Percentiles rank a stretch among this genome's conserved stretches.
These are phyloP conservation scores for Fagopyrum tataricum DNA, from an alignment of 148 eudicot species.

Conservation along the genomic window DNA sequence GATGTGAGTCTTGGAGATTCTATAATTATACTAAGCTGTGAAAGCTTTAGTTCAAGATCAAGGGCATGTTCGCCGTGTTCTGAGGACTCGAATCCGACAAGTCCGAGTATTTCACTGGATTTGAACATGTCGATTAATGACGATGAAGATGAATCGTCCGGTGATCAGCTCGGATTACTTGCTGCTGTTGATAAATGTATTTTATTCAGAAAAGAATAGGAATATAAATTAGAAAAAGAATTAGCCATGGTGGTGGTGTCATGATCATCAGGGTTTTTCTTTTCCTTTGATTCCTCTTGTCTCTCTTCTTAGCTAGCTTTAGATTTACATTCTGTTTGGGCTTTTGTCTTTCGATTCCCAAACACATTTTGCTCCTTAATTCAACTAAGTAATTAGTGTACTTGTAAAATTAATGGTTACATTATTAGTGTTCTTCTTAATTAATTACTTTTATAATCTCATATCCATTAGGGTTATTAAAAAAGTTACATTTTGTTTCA, in stretches of 20 bases:
- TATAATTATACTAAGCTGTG: conserved; percentile 63
- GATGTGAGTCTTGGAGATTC: conserved; percentile 59
- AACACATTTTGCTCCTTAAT: neutral
- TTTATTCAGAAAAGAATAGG: conserved; percentile 26
- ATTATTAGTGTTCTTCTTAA: too few species aligned
- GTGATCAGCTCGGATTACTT: conserved; percentile 57
- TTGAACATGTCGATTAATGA: conserved; percentile 63
- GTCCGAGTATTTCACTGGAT: conserved; percentile 53
- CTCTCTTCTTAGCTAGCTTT: neutral
- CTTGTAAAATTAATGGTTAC: too few species aligned
- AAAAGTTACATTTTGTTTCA: neutral
- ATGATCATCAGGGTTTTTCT: neutral
- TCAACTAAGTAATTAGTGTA: too few species aligned
- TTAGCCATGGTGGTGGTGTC: conserved; percentile 1
- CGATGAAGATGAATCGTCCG: conserved; percentile 14
- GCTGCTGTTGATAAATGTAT: conserved; percentile 52
- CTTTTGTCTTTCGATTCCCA: conserved; percentile 16
- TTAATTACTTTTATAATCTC: too few species aligned
- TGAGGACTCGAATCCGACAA: conserved; percentile 10
- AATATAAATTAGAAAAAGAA: neutral
- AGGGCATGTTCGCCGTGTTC: conserved; percentile 51
- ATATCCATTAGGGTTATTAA: too few species aligned
- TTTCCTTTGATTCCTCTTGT: conserved; percentile 10
- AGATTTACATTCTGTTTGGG: conserved; percentile 16
- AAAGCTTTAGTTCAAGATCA: conserved; percentile 47